These are phyloP conservation scores for Grosmannia clavigera DNA, from an alignment of 2,329 filamentous ascomycete species.

Conservation along the genomic window DNA sequence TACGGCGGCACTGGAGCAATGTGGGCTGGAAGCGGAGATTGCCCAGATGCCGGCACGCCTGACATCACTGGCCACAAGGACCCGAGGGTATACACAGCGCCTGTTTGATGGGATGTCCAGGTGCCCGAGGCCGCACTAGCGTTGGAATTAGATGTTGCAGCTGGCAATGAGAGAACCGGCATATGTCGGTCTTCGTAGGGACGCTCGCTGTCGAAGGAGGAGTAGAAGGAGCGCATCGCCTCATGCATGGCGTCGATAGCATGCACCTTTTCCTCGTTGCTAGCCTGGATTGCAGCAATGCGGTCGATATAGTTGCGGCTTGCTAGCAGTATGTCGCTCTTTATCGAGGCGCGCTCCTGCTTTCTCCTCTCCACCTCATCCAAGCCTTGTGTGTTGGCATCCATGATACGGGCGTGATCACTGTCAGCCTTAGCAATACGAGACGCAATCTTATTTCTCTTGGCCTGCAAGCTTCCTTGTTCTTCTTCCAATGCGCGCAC, in stretches of 20 bases:
- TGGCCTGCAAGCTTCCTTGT: conserved; percentile 48
- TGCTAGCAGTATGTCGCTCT: conserved; percentile 31
- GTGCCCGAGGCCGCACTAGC: background rate
- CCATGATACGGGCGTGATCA: conserved; percentile 57
- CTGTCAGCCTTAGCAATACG: conserved; percentile 62
- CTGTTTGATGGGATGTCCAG: conserved; percentile 9
- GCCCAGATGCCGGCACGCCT: conserved; percentile 3
- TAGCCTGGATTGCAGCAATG: conserved; percentile 23
- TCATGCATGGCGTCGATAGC: conserved; percentile 23
- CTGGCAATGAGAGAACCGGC: background rate
- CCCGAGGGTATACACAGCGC: background rate
- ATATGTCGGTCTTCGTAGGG: conserved; percentile 23
- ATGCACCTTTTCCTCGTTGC: conserved; percentile 27
- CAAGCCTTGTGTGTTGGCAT: conserved; percentile 53
- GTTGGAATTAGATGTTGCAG: background rate
- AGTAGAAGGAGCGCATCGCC: conserved; percentile 27
- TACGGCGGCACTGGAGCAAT: conserved; percentile 17
- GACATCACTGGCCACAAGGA: conserved; percentile 1
- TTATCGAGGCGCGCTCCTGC: conserved; percentile 35
- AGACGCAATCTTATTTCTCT: conserved; percentile 59
- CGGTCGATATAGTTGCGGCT: conserved; percentile 31
- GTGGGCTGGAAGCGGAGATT: conserved; percentile 2
- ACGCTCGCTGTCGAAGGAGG: conserved; percentile 28
- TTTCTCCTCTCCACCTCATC: conserved; percentile 49
- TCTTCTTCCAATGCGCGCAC: conserved; percentile 53